phyloP scores from a whole-genome alignment of 139 green algal genomes.

The Micromonas commoda region DNA sequence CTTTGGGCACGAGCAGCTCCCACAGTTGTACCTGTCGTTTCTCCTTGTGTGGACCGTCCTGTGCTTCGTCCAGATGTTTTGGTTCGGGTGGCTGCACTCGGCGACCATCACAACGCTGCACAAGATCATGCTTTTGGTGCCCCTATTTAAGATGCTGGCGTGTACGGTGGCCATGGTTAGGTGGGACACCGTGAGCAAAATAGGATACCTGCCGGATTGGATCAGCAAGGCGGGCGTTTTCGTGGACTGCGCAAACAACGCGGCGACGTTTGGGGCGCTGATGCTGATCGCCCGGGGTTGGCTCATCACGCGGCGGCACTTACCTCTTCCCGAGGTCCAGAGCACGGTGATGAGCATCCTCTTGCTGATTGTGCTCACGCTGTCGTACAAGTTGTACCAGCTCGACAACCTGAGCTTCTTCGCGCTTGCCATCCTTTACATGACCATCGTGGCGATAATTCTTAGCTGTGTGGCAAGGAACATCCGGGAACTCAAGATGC shows the following conservation, averaged over 20 bases:
- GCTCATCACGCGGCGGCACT: not conserved
- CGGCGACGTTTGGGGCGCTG: not conserved
- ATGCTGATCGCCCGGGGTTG: not conserved
- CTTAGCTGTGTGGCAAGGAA: not conserved
- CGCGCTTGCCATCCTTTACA: slow-evolving; percentile 10
- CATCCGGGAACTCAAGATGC: not conserved
- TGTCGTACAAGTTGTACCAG: not conserved
- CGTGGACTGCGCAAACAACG: not conserved
- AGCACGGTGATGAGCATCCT: not conserved
- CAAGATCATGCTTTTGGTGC: no score
- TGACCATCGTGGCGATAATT: slow-evolving; percentile 7
- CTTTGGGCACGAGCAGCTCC: no score
- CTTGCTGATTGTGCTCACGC: not conserved
- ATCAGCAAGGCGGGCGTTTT: not conserved
- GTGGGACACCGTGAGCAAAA: not conserved
- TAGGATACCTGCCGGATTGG: not conserved
- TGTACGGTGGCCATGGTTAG: no score
- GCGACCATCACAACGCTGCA: no score
- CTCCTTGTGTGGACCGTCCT: no score
- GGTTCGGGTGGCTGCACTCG: no score
- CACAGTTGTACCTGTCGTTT: no score
- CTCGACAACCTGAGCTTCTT: not conserved
- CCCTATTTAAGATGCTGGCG: no score
- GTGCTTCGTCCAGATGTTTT: no score
- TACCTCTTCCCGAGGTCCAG: not conserved